These are phyloP conservation scores for Schoenoplectus triqueter DNA, from an alignment of 202 grass and related monocot genomes.

Conservation along the genomic window DNA sequence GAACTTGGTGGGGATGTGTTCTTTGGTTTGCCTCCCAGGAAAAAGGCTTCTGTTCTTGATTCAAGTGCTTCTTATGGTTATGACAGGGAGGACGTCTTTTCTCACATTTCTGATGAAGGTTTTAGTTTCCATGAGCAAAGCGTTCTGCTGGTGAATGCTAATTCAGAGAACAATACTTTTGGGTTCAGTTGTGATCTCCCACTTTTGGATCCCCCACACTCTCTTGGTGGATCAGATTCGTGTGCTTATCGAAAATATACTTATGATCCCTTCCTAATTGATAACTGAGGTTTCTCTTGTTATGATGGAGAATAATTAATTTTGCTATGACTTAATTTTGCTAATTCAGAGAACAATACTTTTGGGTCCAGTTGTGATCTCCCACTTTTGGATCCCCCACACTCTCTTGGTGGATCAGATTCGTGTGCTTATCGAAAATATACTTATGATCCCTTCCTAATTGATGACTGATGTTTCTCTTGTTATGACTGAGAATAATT, in stretches of 20 bases:
- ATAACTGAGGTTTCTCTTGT: constrained; percentile 10
- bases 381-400: neutral
- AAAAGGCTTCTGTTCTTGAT: constrained; percentile 8
- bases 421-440: constrained; percentile 2
- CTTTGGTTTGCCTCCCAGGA: constrained; percentile 27
- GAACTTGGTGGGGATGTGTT: constrained; percentile 30
- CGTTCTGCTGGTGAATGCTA: constrained; percentile 25
- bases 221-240: constrained; percentile 10
- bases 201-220: neutral
- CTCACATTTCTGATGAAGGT: constrained; percentile 21
- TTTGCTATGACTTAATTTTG: neutral
- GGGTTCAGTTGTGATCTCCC: constrained; percentile 21
- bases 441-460: constrained; percentile 5
- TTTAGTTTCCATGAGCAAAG: constrained; percentile 10
- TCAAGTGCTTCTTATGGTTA: constrained; percentile 10
- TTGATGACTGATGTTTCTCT: constrained; percentile 13
- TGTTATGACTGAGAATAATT: neutral
- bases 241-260: neutral
- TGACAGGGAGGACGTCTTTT: constrained; percentile 31
- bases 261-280: constrained; percentile 14
- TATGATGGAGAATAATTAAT: neutral
- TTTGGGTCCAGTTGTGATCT: constrained; percentile 19
- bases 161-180: neutral
- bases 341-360: neutral
- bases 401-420: constrained; percentile 10